Conservation (phyloP, 495 filamentous ascomycete genomes). For the Viridothelium virens region DNA sequence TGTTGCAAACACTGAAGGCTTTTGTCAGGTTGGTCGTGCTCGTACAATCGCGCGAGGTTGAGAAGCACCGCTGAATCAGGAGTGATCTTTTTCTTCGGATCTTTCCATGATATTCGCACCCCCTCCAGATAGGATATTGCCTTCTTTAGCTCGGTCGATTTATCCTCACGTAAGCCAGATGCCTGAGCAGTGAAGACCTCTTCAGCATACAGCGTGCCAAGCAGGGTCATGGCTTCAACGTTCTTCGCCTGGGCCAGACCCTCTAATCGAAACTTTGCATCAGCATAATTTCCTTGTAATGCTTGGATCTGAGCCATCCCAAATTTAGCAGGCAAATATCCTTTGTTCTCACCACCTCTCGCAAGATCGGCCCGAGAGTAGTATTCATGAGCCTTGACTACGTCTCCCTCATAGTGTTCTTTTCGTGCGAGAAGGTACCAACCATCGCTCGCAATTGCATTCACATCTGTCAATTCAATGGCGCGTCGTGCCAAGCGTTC, state of each 20-base stretch:
- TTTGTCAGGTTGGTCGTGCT: conserved; percentile 75
- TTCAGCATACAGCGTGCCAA: conserved; percentile 85
- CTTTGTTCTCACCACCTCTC: conserved; percentile 75
- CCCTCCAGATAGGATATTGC: conserved; percentile 73
- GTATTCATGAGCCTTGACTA: conserved; percentile 63
- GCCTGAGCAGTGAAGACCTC: conserved; percentile 77
- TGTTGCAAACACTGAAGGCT: conserved; percentile 83
- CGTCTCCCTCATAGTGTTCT: conserved; percentile 65
- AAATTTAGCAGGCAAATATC: conserved; percentile 87
- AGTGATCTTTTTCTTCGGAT: conserved; percentile 69
- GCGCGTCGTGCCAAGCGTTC: conserved; percentile 85
- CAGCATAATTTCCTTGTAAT: conserved; percentile 72
- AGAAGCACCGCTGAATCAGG: conserved; percentile 84
- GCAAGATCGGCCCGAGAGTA: conserved; percentile 85
- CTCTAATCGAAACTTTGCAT: conserved; percentile 87
- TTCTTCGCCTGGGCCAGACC: conserved; percentile 64
- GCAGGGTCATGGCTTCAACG: conserved; percentile 81
- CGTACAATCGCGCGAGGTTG: conserved; percentile 85
- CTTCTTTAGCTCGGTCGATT: conserved; percentile 70
- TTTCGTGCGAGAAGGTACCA: conserved; percentile 92
- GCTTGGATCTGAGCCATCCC: conserved; percentile 83
- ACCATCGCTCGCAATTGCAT: conserved; percentile 89
- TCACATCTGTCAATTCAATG: conserved; percentile 90
- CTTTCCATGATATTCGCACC: conserved; percentile 85
- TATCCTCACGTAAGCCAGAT: conserved; percentile 73